These are phyloP conservation scores for Naganishia vaughanmartiniae DNA, from an alignment of 768 basidiomycete genomes.

Conservation along the genomic window DNA sequence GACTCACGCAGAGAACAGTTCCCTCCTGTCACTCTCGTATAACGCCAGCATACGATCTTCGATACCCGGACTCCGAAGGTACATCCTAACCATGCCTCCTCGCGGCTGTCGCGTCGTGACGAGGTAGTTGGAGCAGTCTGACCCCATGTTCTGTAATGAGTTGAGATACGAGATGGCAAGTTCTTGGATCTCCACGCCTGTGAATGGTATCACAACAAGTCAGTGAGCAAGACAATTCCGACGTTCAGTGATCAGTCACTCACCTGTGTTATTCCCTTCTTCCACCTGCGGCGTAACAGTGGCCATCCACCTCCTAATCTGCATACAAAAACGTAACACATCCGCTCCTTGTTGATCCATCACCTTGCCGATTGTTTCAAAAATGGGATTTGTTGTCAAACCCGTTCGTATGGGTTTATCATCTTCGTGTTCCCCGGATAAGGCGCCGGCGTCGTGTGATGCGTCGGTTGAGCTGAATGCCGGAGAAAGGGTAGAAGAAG, in stretches of 20 bases:
- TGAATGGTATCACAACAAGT: not conserved
- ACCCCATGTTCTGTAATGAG: constrained; percentile 27
- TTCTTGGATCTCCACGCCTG: constrained; percentile 32
- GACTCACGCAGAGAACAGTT: constrained; percentile 22
- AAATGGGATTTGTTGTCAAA: constrained; percentile 22
- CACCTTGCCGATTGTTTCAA: constrained; percentile 10
- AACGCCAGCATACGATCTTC: constrained; percentile 27
- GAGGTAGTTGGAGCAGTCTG: constrained; percentile 27
- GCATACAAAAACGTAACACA: constrained; percentile 23
- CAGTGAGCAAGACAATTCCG: not conserved
- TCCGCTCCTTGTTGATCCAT: constrained; percentile 26
- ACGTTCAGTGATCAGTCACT: not conserved
- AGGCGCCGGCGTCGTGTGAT: constrained; percentile 6
- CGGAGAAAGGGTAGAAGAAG: constrained; percentile 14
- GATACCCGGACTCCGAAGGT: constrained; percentile 25
- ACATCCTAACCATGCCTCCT: constrained; percentile 16
- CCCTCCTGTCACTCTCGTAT: constrained; percentile 20
- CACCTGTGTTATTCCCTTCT: constrained; percentile 32
- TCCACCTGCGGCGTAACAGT: constrained; percentile 28
- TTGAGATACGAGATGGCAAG: constrained; percentile 23
- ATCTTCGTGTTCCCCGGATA: constrained; percentile 15
- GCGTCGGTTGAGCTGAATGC: constrained; percentile 26
- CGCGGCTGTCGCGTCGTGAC: constrained; percentile 13
- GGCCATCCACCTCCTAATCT: constrained; percentile 22
- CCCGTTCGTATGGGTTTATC: constrained; percentile 27